phyloP scores from a whole-genome alignment of 2,329 filamentous ascomycete species.

The Delphinella strobiligena region DNA sequence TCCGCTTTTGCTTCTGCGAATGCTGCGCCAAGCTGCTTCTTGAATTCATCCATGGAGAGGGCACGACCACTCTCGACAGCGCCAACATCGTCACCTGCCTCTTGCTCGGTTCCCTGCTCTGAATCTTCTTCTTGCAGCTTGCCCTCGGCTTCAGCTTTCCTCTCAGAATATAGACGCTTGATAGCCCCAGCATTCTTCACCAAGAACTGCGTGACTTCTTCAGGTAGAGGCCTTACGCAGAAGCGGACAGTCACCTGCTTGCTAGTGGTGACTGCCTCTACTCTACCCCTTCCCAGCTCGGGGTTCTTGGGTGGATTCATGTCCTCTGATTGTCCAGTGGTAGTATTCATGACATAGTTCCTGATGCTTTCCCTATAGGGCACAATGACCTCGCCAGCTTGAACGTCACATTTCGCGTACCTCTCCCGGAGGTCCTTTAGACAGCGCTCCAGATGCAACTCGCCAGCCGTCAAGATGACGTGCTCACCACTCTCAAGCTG shows the following conservation, averaged over 20 bases:
- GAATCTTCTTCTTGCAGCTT: conserved; percentile 27
- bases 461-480: conserved; percentile 85
- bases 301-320: conserved; percentile 84
- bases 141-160: conserved; percentile 39
- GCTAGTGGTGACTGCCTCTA: conserved; percentile 64
- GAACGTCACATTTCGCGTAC: conserved; percentile 88
- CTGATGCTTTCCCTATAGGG: conserved; percentile 92
- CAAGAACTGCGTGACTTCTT: conserved; percentile 71
- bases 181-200: conserved; percentile 68
- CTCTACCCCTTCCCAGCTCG: conserved; percentile 71
- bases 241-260: conserved; percentile 74
- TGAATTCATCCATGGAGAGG: conserved; percentile 66
- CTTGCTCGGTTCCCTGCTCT: conserved; percentile 25
- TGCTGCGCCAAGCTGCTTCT: conserved; percentile 52
- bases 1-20: conserved; percentile 63
- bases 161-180: conserved; percentile 65
- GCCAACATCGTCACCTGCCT: conserved; percentile 35
- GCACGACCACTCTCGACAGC: conserved; percentile 37
- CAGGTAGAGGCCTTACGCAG: conserved; percentile 66
- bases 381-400: conserved; percentile 86
- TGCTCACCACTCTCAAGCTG: conserved; percentile 89
- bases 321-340: conserved; percentile 49
- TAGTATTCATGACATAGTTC: conserved; percentile 21
- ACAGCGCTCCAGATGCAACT: conserved; percentile 87
- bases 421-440: conserved; percentile 85